A percentile compares a stretch with the other conserved stretches of the same genome.
These are phyloP conservation scores for Alternaria arbusti DNA, from an alignment of 2,329 filamentous ascomycete genomes.

Conservation along the genomic window DNA sequence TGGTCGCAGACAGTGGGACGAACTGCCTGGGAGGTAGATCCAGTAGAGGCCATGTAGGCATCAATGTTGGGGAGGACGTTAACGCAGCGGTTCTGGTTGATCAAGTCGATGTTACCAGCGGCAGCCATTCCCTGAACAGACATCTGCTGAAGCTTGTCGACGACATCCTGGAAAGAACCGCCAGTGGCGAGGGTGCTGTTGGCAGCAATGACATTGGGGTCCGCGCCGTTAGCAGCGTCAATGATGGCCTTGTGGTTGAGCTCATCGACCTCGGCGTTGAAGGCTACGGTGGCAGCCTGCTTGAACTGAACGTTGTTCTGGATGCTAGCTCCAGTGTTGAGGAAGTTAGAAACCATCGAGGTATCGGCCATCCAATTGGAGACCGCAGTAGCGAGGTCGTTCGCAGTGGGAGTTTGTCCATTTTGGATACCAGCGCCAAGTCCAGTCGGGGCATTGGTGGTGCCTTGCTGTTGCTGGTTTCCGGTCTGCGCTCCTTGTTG, in stretches of 20 bases:
- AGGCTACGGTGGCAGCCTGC: constrained; percentile 45
- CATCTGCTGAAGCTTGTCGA: constrained; percentile 48
- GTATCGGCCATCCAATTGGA: constrained; percentile 48
- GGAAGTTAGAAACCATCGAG: constrained; percentile 48
- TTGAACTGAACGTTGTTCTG: constrained; percentile 46
- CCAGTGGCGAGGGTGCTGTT: constrained; percentile 47
- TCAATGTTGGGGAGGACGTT: constrained; percentile 48
- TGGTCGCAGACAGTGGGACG: constrained; percentile 41
- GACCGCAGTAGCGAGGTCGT: constrained; percentile 44
- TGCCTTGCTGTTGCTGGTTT: not conserved
- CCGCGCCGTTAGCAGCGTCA: constrained; percentile 32
- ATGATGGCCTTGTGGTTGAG: constrained; percentile 49
- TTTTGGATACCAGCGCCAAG: constrained; percentile 24
- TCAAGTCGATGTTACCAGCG: constrained; percentile 42
- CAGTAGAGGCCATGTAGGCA: constrained; percentile 45
- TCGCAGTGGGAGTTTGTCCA: constrained; percentile 35
- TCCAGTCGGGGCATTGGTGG: constrained; percentile 14
- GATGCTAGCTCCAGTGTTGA: constrained; percentile 42
- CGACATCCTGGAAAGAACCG: constrained; percentile 48
- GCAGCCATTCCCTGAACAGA: constrained; percentile 42
- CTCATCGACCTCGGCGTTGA: constrained; percentile 49
- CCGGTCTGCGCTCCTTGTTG: not conserved
- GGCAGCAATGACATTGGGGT: constrained; percentile 42
- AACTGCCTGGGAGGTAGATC: constrained; percentile 36
- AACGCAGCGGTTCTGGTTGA: constrained; percentile 47